phyloP scores from a whole-genome alignment of 257 asterid genomes.

The Rhazya stricta region DNA sequence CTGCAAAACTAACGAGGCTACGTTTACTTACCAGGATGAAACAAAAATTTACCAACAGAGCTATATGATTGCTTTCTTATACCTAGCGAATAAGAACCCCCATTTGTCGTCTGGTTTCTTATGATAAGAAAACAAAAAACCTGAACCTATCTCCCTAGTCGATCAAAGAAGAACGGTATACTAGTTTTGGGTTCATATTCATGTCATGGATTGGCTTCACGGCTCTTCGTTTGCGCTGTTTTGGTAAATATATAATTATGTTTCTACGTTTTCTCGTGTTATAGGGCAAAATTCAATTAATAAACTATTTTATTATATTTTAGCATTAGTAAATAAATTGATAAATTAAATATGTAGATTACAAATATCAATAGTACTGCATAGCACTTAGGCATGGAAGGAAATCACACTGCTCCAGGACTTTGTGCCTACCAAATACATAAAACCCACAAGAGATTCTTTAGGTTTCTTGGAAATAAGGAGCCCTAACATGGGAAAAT shows the following conservation, averaged over 20 bases:
- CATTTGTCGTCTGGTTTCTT: background rate
- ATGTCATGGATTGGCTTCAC: background rate
- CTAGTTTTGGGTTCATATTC: background rate
- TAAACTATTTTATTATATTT: background rate
- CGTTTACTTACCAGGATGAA: slow-evolving; percentile 7
- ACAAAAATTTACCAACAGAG: background rate
- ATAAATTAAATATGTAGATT: background rate
- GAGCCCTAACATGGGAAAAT: background rate
- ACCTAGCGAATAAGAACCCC: background rate
- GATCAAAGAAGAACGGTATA: background rate
- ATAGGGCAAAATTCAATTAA: too few relatives aligned
- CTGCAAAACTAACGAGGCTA: slow-evolving; percentile 3
- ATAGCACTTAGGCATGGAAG: background rate
- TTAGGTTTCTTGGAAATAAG: slow-evolving; percentile 8
- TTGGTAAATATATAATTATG: background rate
- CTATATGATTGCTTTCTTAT: background rate
- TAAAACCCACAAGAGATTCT: background rate
- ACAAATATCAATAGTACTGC: background rate
- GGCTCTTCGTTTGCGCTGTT: too few relatives aligned
- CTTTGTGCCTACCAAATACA: background rate
- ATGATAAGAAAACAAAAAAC: background rate
- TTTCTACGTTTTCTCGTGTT: background rate
- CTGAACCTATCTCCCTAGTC: background rate
- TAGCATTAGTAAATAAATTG: background rate
- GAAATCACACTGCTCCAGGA: slow-evolving; percentile 27